Base-by-base conservation (phyloP, 495 filamentous ascomycete species). In the Lasiosphaeria hispida region DNA sequence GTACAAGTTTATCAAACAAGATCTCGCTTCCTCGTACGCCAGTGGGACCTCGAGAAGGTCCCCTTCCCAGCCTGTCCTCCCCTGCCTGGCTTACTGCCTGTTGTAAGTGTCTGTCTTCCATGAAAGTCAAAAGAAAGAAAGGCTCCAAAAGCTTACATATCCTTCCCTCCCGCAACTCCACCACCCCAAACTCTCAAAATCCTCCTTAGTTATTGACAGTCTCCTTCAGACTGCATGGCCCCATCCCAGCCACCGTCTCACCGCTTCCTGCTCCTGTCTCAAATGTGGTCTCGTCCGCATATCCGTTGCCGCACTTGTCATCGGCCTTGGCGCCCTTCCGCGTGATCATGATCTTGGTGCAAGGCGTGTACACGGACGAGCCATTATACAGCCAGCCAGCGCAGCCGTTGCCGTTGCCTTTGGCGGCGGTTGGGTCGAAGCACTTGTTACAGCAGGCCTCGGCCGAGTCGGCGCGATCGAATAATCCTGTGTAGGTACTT, bases 321-420 rank as follows among this genome's bases (percentile, higher is more conserved):
- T 61, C 60, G 1, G 49, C 10, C 7, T 55, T 39, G 9, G 19
- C 7, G 7, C 30, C 18, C 8, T 36, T 17, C 1, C 17, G n/a
- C 11, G 1, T 45, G 7, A 63, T 34, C 3, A 62, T 39, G 47
- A 64, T 19, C 45, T 54, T 55, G 19, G 60, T 53, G 51, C 68
- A 71, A 0, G 68, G 66, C 30, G 66, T 71, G 42, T 52, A 69
- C 0, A 17, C 1, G 7, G 44, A 54, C 0, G 2, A 11, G 5
- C 15, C 40, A 17, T 63, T 40, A 53, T 52, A 67, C 15, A 67
- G 5, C 68, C 68, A 71, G 39, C 61, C 66, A 7, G 59, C 62
- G 49, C 68, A 71, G 33, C 60, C 55, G 23, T 30, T 30, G 23
- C 23, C 23, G 23, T 2, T 30, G 5, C 23, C 23, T 30, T 30